Evolutionary conservation across 495 filamentous ascomycete genomes (phyloP).

Genomic region (Talaromyces trachyspermus): DNA sequence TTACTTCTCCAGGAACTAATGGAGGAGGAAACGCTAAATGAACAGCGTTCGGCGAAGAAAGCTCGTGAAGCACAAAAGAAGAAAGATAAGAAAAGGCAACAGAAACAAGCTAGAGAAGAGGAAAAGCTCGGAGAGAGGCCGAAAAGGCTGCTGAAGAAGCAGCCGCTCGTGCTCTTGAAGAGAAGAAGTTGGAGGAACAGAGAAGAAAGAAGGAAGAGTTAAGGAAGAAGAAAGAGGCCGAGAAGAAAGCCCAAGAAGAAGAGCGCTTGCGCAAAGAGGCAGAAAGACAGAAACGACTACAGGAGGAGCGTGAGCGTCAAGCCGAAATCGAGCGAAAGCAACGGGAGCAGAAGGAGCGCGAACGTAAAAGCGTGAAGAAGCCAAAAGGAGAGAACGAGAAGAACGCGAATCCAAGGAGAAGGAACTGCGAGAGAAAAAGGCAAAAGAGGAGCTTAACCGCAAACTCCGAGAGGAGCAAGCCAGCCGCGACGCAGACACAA

Average conservation of each 20-base stretch:
- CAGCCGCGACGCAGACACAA: constrained; percentile 41
- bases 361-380: constrained; percentile 62
- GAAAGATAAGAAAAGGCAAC: constrained; percentile 79
- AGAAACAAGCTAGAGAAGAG: constrained; percentile 81
- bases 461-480: constrained; percentile 57
- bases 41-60: constrained; percentile 83
- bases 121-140: constrained; percentile 80
- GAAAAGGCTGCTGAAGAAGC: constrained; percentile 90
- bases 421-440: constrained; percentile 49
- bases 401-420: constrained; percentile 69
- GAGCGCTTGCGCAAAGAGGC: constrained; percentile 73
- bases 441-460: constrained; percentile 59
- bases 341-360: constrained; percentile 63
- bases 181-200: constrained; percentile 74
- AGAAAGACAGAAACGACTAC: constrained; percentile 66
- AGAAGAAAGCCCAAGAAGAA: constrained; percentile 83
- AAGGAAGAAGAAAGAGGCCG: constrained; percentile 84
- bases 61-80: constrained; percentile 87
- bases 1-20: constrained; percentile 88
- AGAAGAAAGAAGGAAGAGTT: constrained; percentile 77
- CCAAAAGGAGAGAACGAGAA: constrained; percentile 56
- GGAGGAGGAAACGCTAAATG: constrained; percentile 67
- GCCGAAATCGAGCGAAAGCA: constrained; percentile 67
- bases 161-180: constrained; percentile 64
- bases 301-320: constrained; percentile 78